Base-by-base conservation (phyloP, 768 basidiomycete species). In the Kwoniella europaea region DNA sequence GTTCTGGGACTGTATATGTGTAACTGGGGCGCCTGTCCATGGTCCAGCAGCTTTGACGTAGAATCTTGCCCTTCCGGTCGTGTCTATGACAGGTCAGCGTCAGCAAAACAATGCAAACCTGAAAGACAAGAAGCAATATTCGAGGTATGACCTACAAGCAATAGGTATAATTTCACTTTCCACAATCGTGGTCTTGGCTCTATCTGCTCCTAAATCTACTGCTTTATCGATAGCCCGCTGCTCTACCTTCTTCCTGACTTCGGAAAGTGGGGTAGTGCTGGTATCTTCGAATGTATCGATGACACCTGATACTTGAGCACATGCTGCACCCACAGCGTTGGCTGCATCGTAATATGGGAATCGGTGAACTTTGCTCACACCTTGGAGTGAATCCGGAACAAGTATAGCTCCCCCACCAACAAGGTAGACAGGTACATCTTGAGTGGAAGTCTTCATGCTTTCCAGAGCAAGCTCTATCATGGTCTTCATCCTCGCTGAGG, bases 381-480 rank as follows among this genome's bases (percentile, higher is more conserved):
- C 90, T 42, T 79, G 82, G 0, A 91, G 85, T 10, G 81, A 62
- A 10, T 85, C 81, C 0, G 90, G 89, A 10, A 87, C 85, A 43
- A 91, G 84, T 73, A 90, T 87, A 0, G 88, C 87, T 4, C 90
- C 90, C 16, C 90, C 90, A 24, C 90, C 90, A 46, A 90, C 90
- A 1, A 91, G 86, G 35, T 89, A 85, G 12, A 90, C 85, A 27
- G 88, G 87, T 2, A 84, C 82, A 75, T 88, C 87, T 27, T 86
- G 86, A 1, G 86, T 86, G 42, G 86, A 87, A 4, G 89, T 90
- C 85, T 91, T 91, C 89, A 91, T 90, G 16, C 52, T 56, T 75
- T 90, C 90, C 10, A 90, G 81, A 1, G 86, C 86, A 15, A 83
- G 83, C 83, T 90, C 86, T 15, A 86, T 65, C 72, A 85, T 82